Conservation (phyloP, 2,329 filamentous ascomycete genomes). For the Fusarium multiceps region DNA sequence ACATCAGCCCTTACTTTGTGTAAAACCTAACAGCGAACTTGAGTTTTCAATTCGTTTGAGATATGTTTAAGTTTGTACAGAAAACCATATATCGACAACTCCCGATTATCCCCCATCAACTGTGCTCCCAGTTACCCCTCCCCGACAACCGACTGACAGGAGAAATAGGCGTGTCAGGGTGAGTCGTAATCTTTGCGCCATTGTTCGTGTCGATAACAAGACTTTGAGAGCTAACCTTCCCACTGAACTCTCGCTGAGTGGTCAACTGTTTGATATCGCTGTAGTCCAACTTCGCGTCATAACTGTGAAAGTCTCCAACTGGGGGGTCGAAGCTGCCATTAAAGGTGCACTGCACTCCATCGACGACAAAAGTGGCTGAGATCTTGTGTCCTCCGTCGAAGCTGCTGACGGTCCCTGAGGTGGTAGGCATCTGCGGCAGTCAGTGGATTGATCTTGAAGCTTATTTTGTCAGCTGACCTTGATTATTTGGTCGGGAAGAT, state of each 20-base stretch:
- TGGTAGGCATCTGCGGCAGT: not conserved
- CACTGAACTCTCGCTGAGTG: not conserved
- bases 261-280: not conserved
- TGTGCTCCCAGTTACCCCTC: not conserved
- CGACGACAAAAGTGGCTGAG: not conserved
- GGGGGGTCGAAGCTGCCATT: not conserved
- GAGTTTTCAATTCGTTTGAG: not conserved
- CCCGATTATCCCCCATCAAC: not conserved
- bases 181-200: not conserved
- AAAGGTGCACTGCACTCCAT: not conserved
- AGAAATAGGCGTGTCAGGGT: not conserved
- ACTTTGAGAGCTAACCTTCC: not conserved
- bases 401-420: not conserved
- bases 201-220: not conserved
- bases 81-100: not conserved
- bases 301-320: not conserved
- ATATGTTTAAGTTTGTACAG: not conserved
- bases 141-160: not conserved
- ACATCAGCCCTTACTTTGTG: not conserved
- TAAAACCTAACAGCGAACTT: not conserved
- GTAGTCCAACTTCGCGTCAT: not conserved
- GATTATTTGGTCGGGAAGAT: not conserved
- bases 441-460: not conserved
- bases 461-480: not conserved
- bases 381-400: not conserved